Conservation (phyloP, 345 rosid species). For the Eucalyptus marginata region DNA sequence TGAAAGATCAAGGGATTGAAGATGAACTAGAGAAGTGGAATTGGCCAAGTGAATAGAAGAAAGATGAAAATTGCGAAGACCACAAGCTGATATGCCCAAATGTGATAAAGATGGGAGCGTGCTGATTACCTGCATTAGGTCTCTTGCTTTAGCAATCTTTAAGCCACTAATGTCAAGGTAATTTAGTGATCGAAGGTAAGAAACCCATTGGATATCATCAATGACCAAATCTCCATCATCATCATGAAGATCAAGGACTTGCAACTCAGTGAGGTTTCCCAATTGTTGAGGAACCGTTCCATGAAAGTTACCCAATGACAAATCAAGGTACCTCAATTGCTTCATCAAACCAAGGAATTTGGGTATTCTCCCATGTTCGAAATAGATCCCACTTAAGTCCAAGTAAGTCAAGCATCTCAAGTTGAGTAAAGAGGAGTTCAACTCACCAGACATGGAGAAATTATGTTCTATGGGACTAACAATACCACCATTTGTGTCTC, state of each 20-base stretch:
- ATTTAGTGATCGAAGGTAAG: background rate
- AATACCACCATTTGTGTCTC: background rate
- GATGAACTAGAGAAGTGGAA: background rate
- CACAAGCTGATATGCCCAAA: background rate
- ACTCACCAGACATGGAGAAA: background rate
- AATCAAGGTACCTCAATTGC: background rate
- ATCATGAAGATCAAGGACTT: background rate
- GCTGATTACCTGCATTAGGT: background rate
- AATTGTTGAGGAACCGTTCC: background rate
- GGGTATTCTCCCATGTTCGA: background rate
- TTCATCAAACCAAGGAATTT: background rate
- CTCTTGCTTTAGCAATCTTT: background rate
- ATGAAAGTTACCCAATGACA: background rate
- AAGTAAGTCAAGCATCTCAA: background rate
- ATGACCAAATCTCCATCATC: background rate
- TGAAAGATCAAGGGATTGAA: background rate
- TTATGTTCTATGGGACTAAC: fast-evolving
- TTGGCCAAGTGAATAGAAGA: background rate
- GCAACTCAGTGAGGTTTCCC: background rate
- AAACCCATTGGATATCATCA: background rate
- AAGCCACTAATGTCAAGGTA: background rate
- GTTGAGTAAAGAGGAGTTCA: background rate
- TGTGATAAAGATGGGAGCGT: background rate
- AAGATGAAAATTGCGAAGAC: background rate
- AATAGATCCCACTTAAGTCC: background rate